Evolutionary conservation across 805 yeast species (phyloP).

Genomic region (Wickerhamiella kurtzmanii): DNA sequence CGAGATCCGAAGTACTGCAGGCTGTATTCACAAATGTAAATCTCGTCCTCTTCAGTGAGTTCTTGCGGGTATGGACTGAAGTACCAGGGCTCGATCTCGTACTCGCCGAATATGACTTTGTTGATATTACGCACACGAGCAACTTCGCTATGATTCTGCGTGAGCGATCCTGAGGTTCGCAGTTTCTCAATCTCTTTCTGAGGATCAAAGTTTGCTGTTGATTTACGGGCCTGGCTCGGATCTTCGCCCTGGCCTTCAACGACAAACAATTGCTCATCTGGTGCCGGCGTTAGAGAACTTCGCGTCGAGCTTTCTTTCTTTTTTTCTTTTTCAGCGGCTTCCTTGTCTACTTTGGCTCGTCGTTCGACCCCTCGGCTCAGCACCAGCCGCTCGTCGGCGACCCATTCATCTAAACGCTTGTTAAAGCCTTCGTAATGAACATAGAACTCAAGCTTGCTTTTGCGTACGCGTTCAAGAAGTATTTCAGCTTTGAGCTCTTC

Average conservation of each 20-base stretch:
- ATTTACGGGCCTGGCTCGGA: conserved; percentile 50
- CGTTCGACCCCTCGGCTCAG: conserved; percentile 52
- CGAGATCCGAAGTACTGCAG: conserved; percentile 75
- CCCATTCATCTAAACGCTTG: conserved; percentile 96
- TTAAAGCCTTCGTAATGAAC: conserved; percentile 92
- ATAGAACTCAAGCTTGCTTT: conserved; percentile 69
- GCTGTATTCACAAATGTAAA: conserved; percentile 86
- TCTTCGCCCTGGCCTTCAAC: conserved; percentile 37
- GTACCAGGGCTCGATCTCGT: conserved; percentile 96
- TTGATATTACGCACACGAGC: conserved; percentile 79
- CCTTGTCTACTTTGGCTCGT: conserved; percentile 32
- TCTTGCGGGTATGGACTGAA: conserved; percentile 95
- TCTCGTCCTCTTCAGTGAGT: conserved; percentile 77
- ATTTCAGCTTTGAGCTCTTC: conserved; percentile 76
- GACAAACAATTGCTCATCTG: conserved; percentile 73
- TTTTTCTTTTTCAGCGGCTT: conserved; percentile 19
- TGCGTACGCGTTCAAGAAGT: conserved; percentile 57
- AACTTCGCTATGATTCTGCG: conserved; percentile 73
- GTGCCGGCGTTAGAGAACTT: conserved; percentile 32
- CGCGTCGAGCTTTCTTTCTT: conserved; percentile 19
- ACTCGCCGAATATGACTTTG: conserved; percentile 72
- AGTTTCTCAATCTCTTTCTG: conserved; percentile 88
- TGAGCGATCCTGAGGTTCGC: conserved; percentile 95
- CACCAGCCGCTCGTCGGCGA: conserved; percentile 57
- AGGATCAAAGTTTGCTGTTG: conserved; percentile 38